Evolutionary conservation across 331 rosid species (phyloP).

Genomic region (Erythrophleum ivorense): DNA sequence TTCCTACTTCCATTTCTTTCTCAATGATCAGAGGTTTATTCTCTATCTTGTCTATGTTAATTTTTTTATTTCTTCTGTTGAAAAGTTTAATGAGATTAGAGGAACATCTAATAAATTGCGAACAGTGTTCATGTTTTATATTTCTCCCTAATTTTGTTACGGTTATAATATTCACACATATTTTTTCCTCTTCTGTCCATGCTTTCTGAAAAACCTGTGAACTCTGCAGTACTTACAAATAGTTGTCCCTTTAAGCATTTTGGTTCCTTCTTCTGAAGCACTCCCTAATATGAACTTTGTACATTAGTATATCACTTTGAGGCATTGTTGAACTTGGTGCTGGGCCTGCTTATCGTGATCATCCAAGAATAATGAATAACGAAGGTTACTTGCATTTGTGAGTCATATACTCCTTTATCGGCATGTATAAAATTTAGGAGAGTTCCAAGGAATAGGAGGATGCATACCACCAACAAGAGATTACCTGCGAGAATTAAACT

Average conservation of each 20-base stretch:
- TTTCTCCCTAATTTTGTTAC: conserved; percentile 37
- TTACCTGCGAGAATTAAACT: no score
- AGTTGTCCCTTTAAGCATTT: not conserved
- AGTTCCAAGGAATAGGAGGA: not conserved
- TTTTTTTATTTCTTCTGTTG: conserved; percentile 40
- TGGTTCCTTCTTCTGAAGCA: not conserved
- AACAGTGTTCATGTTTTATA: conserved; percentile 41
- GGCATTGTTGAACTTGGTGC: no score
- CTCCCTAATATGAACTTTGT: not conserved
- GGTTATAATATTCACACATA: conserved; percentile 5
- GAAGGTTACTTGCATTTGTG: not conserved
- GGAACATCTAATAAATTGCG: conserved; percentile 61
- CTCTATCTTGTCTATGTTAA: conserved; percentile 66
- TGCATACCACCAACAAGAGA: not conserved
- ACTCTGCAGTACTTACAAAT: conserved; percentile 26
- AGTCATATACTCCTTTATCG: not conserved
- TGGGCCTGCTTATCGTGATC: no score
- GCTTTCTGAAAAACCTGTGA: conserved; percentile 31
- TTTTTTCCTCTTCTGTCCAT: conserved; percentile 8
- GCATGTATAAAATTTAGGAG: no score
- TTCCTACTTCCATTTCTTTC: conserved; percentile 52
- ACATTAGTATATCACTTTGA: not conserved
- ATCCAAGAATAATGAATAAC: not conserved
- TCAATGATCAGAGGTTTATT: conserved; percentile 53
- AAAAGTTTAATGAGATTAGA: conserved; percentile 50